phyloP scores from a whole-genome alignment of 192 early-diverging fungal genomes.

The Coemansia sp. region DNA sequence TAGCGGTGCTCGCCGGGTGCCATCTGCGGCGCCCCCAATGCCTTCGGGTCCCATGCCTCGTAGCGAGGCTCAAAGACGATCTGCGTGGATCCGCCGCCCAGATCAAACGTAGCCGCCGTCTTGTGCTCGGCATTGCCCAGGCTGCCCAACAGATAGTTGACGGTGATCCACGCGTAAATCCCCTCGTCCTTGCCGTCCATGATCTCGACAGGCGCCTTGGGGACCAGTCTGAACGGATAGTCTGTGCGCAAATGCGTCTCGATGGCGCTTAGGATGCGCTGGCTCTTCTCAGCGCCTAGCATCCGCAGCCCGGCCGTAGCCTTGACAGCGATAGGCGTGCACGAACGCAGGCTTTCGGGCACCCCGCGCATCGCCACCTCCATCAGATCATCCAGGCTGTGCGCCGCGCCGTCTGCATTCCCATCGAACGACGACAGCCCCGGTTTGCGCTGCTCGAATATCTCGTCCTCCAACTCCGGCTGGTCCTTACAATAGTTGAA shows the following conservation, averaged over 20 bases:
- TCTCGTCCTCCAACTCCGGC: constrained; percentile 86
- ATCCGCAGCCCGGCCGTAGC: constrained; percentile 94
- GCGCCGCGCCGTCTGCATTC: constrained; percentile 76
- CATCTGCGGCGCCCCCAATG: constrained; percentile 33
- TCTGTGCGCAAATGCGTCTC: constrained; percentile 63
- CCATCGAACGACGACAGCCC: constrained; percentile 78
- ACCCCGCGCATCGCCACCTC: constrained; percentile 73
- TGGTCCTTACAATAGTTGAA: constrained; percentile 90
- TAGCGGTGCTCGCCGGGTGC: constrained; percentile 73
- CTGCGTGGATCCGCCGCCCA: constrained; percentile 97
- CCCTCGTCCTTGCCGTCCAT: constrained; percentile 99
- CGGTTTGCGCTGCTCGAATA: constrained; percentile 83
- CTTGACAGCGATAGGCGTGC: constrained; percentile 92
- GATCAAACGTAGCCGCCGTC: constrained; percentile 92
- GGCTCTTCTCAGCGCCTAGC: constrained; percentile 70
- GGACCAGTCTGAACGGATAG: constrained; percentile 83
- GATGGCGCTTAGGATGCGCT: constrained; percentile 75
- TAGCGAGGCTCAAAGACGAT: constrained; percentile 92
- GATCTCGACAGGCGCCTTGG: constrained; percentile 75
- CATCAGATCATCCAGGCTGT: constrained; percentile 79
- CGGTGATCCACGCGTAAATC: constrained; percentile 98
- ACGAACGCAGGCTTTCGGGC: constrained; percentile 67
- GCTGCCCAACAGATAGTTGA: constrained; percentile 83
- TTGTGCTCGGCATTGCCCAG: constrained; percentile 61
- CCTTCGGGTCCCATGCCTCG: constrained; percentile 37